Percentiles rank a stretch among this genome's conserved stretches.
phyloP scores from a whole-genome alignment of 768 basidiomycete species.

The Polyporus arcularius region DNA sequence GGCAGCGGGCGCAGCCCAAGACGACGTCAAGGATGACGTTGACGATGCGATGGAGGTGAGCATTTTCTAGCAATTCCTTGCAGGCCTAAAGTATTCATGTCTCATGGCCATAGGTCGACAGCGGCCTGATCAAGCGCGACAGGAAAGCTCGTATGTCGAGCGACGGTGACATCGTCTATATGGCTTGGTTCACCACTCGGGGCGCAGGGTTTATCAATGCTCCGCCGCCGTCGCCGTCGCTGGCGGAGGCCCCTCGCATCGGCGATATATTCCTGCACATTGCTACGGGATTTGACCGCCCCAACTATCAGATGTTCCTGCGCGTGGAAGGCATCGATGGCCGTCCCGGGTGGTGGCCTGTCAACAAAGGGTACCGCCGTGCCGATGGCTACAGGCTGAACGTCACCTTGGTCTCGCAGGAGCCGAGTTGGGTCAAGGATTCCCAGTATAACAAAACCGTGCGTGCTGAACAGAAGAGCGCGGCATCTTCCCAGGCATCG shows the following conservation, averaged over 20 bases:
- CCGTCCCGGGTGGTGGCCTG: not conserved
- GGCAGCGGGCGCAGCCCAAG: no score
- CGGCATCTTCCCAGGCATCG: no score
- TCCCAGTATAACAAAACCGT: not conserved
- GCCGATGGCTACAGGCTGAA: not conserved
- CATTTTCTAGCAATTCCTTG: no score
- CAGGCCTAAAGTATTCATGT: no score
- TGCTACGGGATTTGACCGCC: not conserved
- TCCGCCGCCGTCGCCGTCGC: not conserved
- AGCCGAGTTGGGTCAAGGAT: not conserved
- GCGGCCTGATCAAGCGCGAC: no score
- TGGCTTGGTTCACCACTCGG: not conserved
- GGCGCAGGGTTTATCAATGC: not conserved
- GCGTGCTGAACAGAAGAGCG: not conserved
- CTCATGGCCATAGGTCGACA: no score
- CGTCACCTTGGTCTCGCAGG: not conserved
- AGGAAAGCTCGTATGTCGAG: no score
- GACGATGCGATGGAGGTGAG: no score
- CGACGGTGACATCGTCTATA: not conserved
- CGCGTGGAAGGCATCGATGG: not conserved
- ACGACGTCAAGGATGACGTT: no score
- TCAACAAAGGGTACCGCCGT: not conserved
- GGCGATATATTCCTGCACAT: not conserved
- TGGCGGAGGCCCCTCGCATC: not conserved
- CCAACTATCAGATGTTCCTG: not conserved